Percentiles rank a stretch among this genome's conserved stretches.
phyloP scores from a whole-genome alignment of 768 basidiomycete species.

The Strobilomyces echinocephalus region DNA sequence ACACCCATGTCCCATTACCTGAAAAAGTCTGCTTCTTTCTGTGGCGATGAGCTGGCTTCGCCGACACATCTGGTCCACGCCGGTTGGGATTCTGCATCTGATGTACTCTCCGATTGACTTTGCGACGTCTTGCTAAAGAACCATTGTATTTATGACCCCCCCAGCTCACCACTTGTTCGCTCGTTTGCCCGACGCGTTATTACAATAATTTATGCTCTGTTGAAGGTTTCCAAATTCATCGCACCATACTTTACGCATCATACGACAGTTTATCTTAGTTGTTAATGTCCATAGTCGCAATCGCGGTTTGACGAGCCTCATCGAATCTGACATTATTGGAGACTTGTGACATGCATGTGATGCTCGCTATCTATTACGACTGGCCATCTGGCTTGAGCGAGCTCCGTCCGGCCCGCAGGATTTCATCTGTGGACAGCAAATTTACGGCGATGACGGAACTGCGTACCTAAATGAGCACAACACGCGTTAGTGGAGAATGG shows the following conservation, averaged over 20 bases:
- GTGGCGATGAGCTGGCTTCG: slow-evolving; percentile 35
- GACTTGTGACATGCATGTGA: slow-evolving; percentile 5
- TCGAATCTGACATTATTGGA: slow-evolving; percentile 12
- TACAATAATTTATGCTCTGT: slow-evolving; percentile 26
- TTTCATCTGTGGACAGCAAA: slow-evolving; percentile 93
- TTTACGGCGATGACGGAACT: slow-evolving; percentile 95
- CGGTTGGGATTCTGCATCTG: slow-evolving; percentile 54
- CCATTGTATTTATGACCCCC: slow-evolving; percentile 15
- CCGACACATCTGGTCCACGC: slow-evolving; percentile 51
- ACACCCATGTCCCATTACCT: slow-evolving; percentile 35
- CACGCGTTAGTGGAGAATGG: slow-evolving; percentile 12
- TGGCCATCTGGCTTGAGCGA: slow-evolving; percentile 80
- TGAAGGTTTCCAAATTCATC: slow-evolving; percentile 4
- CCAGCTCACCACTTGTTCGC: slow-evolving; percentile 9
- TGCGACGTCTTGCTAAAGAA: slow-evolving; percentile 6
- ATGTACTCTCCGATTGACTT: slow-evolving; percentile 33
- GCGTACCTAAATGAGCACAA: slow-evolving; percentile 24
- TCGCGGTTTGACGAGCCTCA: slow-evolving; percentile 10
- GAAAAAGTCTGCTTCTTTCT: slow-evolving; percentile 39
- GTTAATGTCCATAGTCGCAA: slow-evolving; percentile 30
- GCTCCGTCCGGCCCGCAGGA: slow-evolving; percentile 83
- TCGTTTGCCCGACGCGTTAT: slow-evolving; percentile 20
- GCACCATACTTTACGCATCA: slow-evolving; percentile 15
- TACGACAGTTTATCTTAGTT: slow-evolving; percentile 25
- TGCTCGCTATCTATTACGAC: slow-evolving; percentile 34